Evolutionary conservation across 1,284 basidiomycete genomes (phyloP).

Genomic region (Cryptococcus neoformans): DNA sequence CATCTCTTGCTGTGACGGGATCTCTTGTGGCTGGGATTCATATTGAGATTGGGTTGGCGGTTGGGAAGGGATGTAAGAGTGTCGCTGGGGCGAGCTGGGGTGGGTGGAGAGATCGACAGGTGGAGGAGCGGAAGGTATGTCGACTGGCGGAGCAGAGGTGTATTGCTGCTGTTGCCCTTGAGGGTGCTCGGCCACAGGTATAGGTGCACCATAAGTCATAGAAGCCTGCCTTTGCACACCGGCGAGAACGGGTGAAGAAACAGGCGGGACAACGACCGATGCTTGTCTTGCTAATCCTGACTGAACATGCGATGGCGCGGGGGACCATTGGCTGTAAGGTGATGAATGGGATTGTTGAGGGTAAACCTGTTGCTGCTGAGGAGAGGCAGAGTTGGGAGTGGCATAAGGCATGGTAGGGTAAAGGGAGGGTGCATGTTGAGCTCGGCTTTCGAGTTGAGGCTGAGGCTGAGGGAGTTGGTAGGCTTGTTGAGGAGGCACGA

Average conservation of each 20-base stretch:
- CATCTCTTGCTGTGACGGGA: not conserved
- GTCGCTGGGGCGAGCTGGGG: slow-evolving; percentile 18
- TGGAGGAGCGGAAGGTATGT: slow-evolving; percentile 13
- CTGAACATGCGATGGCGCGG: slow-evolving; percentile 3
- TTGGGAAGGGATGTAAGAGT: slow-evolving; percentile 1
- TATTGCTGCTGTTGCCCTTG: slow-evolving; percentile 6
- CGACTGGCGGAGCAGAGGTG: slow-evolving; percentile 6
- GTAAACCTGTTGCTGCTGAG: slow-evolving; percentile 17
- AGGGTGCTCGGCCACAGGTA: slow-evolving; percentile 7
- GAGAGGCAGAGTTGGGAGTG: slow-evolving; percentile 13
- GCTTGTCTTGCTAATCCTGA: slow-evolving; percentile 14
- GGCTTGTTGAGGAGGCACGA: not conserved
- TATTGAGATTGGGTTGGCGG: not conserved
- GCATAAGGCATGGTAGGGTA: slow-evolving; percentile 19
- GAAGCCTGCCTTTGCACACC: slow-evolving; percentile 17
- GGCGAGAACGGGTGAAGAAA: slow-evolving; percentile 8
- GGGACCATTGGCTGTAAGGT: not conserved
- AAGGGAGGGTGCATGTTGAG: slow-evolving; percentile 19
- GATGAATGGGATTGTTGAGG: slow-evolving; percentile 6
- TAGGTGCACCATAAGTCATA: slow-evolving; percentile 15
- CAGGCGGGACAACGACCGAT: slow-evolving; percentile 2
- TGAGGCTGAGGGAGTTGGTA: slow-evolving; percentile 1
- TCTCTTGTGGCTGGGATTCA: slow-evolving; percentile 18
- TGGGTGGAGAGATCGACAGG: slow-evolving; percentile 29
- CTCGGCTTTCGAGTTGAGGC: slow-evolving; percentile 2